phyloP scores from a whole-genome alignment of 2,329 filamentous ascomycete species.

The Claviceps arundinis region DNA sequence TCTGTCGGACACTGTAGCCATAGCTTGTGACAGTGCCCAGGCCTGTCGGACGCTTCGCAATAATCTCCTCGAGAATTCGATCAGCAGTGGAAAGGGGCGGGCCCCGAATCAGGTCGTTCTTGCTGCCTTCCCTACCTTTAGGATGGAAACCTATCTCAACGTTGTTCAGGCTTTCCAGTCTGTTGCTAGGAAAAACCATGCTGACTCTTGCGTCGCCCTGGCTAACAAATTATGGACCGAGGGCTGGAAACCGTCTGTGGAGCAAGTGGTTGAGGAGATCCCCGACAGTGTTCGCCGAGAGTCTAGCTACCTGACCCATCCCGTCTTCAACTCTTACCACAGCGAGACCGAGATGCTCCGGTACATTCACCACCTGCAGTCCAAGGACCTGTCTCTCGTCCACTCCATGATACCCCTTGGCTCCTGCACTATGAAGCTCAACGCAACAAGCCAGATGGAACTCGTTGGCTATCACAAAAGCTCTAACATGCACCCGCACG shows the following conservation, averaged over 20 bases:
- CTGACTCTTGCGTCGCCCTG: conserved; percentile 11
- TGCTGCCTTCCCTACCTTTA: conserved; percentile 15
- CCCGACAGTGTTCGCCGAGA: conserved; percentile 53
- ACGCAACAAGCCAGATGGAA: conserved; percentile 86
- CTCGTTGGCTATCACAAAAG: conserved; percentile 68
- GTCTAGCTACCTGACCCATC: conserved; percentile 69
- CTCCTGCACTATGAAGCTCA: conserved; percentile 98
- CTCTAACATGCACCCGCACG: conserved; percentile 70
- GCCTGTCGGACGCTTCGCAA: conserved; percentile 12
- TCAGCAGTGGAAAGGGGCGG: conserved; percentile 60
- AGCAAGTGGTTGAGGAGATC: conserved; percentile 28
- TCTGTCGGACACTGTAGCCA: conserved; percentile 69
- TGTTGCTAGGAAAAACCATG: conserved; percentile 14
- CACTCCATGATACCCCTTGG: conserved; percentile 97
- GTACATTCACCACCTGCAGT: conserved; percentile 87
- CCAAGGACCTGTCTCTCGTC: conserved; percentile 83
- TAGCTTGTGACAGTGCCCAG: conserved; percentile 30
- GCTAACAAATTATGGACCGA: conserved; percentile 29
- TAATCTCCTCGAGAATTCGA: conserved; percentile 39
- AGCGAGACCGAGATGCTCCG: conserved; percentile 89
- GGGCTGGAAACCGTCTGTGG: conserved; percentile 16
- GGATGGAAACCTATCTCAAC: conserved; percentile 10
- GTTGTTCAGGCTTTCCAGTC: conserved; percentile 14
- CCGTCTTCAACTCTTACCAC: conserved; percentile 89
- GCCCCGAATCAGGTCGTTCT: conserved; percentile 13